phyloP scores from a whole-genome alignment of 1,139 yeast species.

The Saccharomyces hybrid region DNA sequence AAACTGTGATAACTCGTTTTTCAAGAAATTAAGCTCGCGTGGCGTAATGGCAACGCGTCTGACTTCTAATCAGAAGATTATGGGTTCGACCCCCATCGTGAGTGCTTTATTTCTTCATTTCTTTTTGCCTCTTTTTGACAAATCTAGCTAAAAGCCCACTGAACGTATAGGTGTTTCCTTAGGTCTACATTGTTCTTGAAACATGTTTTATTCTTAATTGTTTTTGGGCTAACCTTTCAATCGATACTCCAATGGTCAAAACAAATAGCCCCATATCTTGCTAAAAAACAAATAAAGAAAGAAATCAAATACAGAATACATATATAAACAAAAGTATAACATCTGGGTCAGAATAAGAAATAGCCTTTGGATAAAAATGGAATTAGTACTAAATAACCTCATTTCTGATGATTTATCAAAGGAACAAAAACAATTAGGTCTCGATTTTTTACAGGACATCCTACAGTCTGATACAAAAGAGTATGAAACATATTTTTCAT shows the following conservation, averaged over 20 bases:
- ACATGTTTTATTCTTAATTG: background rate
- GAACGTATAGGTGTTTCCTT: background rate
- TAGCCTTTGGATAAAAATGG: background rate
- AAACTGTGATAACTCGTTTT: too few relatives aligned
- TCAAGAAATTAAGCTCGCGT: constrained; percentile 38
- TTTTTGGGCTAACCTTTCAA: background rate
- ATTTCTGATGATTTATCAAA: constrained; percentile 5
- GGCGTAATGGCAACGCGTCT: constrained; percentile 62
- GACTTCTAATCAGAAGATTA: constrained; percentile 58
- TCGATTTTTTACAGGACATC: constrained; percentile 14
- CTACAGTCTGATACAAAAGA: constrained; percentile 19
- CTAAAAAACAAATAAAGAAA: background rate
- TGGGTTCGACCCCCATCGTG: constrained; percentile 60
- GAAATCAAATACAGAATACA: background rate
- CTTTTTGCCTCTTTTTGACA: background rate
- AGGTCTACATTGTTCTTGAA: background rate
- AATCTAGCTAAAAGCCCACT: background rate
- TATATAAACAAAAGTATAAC: background rate
- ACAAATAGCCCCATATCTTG: background rate
- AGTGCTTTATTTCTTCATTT: constrained; percentile 34
- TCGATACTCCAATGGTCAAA: background rate
- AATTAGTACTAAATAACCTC: constrained; percentile 4
- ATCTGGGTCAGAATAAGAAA: background rate
- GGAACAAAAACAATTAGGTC: constrained; percentile 12
- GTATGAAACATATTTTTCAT: constrained; percentile 26